phyloP scores from a whole-genome alignment of 2,329 filamentous ascomycete genomes.

The Pyricularia sp. region DNA sequence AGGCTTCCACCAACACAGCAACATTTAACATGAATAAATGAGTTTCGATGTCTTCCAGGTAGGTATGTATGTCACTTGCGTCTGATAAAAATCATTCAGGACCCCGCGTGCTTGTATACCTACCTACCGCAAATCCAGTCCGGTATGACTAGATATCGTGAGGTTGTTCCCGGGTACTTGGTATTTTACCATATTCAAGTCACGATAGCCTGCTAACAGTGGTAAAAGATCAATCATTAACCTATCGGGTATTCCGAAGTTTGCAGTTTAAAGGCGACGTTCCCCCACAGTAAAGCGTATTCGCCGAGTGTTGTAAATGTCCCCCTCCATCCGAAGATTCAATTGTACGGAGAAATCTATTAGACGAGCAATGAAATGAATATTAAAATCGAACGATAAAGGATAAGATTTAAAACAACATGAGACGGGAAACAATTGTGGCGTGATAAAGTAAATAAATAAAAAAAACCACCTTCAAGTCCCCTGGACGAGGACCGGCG shows the following conservation, averaged over 20 bases:
- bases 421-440: neutral
- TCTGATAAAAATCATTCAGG: too few species aligned
- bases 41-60: neutral
- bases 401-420: neutral
- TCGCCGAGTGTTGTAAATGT: neutral
- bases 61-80: too few species aligned
- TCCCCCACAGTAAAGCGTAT: neutral
- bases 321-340: neutral
- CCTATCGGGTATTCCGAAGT: neutral
- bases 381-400: neutral
- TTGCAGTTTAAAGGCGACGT: neutral
- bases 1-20: too few species aligned
- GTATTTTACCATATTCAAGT: too few species aligned
- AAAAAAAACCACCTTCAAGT: neutral
- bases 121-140: too few species aligned
- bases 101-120: too few species aligned
- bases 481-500: neutral
- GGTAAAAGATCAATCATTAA: neutral
- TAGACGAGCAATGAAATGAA: neutral
- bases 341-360: neutral
- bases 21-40: too few species aligned
- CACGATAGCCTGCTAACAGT: too few species aligned
- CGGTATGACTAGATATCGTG: too few species aligned
- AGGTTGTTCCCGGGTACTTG: too few species aligned
- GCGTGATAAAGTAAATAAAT: neutral